Evolutionary conservation across 2,329 filamentous ascomycete species (phyloP).

Genomic region (Xylaria sp.): DNA sequence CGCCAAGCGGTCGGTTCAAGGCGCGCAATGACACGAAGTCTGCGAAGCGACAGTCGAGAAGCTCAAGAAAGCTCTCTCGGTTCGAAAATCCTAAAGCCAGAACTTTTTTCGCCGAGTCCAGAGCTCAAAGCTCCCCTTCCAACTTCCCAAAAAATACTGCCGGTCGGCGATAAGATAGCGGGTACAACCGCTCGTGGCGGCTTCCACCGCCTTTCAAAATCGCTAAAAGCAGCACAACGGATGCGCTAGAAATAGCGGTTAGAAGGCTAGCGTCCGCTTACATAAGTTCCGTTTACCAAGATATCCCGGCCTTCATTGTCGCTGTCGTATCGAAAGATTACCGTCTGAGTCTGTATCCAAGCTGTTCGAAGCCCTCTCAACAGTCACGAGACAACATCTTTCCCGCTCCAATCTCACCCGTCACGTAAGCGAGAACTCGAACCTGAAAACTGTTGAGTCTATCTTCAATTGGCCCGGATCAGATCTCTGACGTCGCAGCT

Average conservation of each 20-base stretch:
- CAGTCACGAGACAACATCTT: conserved; percentile 14
- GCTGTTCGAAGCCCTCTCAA: conserved; percentile 8
- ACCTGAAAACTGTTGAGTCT: neutral
- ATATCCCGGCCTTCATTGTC: conserved; percentile 11
- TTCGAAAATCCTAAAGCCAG: too few species aligned
- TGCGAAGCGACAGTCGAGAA: neutral
- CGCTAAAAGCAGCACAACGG: neutral
- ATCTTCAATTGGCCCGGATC: conserved; percentile 17
- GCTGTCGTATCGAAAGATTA: conserved; percentile 13
- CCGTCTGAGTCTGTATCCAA: neutral
- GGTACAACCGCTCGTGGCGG: neutral
- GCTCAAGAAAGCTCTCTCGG: neutral
- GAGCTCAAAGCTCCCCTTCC: conserved; percentile 24
- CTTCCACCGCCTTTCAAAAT: conserved; percentile 12
- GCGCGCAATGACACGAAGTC: neutral
- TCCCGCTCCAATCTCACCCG: neutral
- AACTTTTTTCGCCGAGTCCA: neutral
- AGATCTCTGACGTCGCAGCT: conserved; percentile 9
- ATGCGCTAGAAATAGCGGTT: too few species aligned
- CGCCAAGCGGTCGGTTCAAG: conserved; percentile 9
- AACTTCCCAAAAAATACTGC: conserved; percentile 21
- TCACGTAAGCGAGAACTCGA: conserved; percentile 15
- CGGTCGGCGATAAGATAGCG: conserved; percentile 14
- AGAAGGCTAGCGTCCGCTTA: neutral
- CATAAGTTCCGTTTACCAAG: conserved; percentile 15